Evolutionary conservation across 1,284 basidiomycete species (phyloP), one percentile per base, ranked within the genome.

Genomic region (Leccinum subfulvum): DNA sequence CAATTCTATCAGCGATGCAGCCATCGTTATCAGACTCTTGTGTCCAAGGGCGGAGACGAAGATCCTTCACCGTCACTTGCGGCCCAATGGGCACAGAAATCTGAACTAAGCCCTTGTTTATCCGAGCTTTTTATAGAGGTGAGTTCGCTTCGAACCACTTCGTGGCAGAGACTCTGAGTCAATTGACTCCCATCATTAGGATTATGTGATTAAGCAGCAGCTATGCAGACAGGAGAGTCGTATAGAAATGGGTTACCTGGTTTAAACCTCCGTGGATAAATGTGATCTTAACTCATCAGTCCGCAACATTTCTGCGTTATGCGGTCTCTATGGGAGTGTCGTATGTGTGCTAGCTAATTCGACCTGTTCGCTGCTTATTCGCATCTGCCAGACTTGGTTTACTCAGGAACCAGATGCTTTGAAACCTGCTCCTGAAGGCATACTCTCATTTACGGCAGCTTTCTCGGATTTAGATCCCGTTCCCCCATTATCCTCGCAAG

Each of bases 1-100:
- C 95, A 98, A 74, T 98, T 96, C 75, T 98, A 98, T 72, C 94
- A 97, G 73, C 87, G 91, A 47, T 97, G 95, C 71, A 94, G 91
- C 67, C 90, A 95, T 69, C 83, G 90, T 33, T 98, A 94, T 77
- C 89, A 93, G 68, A 86, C 84, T 64, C 80, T 94, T 10, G 88
- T 91, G 23, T 81, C 86, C 37, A 66, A 73, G n/a, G 65, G 71
- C 26, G 76, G 76, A 33, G 60, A 74, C 35, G 81, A 80, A 14
- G 69, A 64, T 26, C 71, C 77, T 23, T 81, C 84, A 11, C 69
- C 88, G 3, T 80, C 83, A 10, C 72, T 94, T n/a, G 87, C 93
- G 2, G 92, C 93, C 1, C 84, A 88, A 59, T 97, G 93, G 94
- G 91, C 94, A 0, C 94, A 96, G 73, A 82, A 83, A 58, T 83